phyloP scores from a whole-genome alignment of 108 stramenopile species.

The Chaetoceros muelleri region DNA sequence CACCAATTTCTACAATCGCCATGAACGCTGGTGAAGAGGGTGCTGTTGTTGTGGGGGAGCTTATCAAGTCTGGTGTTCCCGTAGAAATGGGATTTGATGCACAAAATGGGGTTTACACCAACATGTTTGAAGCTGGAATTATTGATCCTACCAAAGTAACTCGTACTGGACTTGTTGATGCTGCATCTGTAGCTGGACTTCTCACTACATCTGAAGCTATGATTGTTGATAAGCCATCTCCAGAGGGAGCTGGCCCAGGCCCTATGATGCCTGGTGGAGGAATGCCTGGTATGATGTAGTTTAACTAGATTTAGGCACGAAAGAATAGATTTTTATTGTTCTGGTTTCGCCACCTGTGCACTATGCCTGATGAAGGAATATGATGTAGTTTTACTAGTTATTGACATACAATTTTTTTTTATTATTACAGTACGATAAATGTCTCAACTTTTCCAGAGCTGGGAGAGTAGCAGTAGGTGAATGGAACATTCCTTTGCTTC shows the following conservation, averaged over 20 bases:
- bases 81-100: slow-evolving; percentile 83
- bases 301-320: too few relatives aligned
- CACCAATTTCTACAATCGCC: slow-evolving; percentile 90
- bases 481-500: too few relatives aligned
- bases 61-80: slow-evolving; percentile 63
- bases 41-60: slow-evolving; percentile 94
- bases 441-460: too few relatives aligned
- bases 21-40: slow-evolving; percentile 96
- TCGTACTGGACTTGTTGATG: slow-evolving; percentile 95
- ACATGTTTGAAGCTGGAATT: slow-evolving; percentile 94
- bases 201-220: slow-evolving; percentile 98
- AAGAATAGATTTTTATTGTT: too few relatives aligned
- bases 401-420: too few relatives aligned
- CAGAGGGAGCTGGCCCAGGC: slow-evolving; percentile 35
- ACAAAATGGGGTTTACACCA: slow-evolving; percentile 79
- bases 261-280: slow-evolving; percentile 87
- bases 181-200: slow-evolving; percentile 93
- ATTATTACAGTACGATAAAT: too few relatives aligned
- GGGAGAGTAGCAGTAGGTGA: too few relatives aligned
- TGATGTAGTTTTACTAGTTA: too few relatives aligned
- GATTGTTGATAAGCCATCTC: slow-evolving; percentile 91
- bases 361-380: too few relatives aligned
- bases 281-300: slow-evolving; percentile 77
- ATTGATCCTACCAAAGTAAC: slow-evolving; percentile 99
- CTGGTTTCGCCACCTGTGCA: too few relatives aligned